Conservation (phyloP, 2,329 filamentous ascomycete genomes). For the Cladobotryum protrusum region DNA sequence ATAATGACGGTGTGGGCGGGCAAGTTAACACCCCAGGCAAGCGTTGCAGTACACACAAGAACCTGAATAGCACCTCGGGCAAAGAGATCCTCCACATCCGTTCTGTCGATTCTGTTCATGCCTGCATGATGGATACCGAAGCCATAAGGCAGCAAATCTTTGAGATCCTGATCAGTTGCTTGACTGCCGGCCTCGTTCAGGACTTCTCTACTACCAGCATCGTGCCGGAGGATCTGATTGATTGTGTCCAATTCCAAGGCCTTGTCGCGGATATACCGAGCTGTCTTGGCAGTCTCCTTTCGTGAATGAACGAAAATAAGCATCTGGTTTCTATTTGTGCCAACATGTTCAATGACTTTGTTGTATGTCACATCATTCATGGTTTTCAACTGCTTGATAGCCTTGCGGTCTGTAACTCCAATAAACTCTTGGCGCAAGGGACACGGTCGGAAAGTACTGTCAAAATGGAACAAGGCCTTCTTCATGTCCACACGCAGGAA, state of each 20-base stretch:
- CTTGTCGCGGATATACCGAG: slow-evolving; percentile 92
- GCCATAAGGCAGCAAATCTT: slow-evolving; percentile 90
- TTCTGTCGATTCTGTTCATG: slow-evolving; percentile 92
- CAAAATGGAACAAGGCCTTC: slow-evolving; percentile 92
- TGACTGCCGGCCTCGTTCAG: slow-evolving; percentile 76
- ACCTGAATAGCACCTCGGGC: slow-evolving; percentile 88
- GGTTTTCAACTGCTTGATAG: slow-evolving; percentile 96
- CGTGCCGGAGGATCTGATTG: slow-evolving; percentile 86
- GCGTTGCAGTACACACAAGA: slow-evolving; percentile 92
- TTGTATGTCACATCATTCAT: slow-evolving; percentile 99
- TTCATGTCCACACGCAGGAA: slow-evolving; percentile 84
- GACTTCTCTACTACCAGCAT: slow-evolving; percentile 86
- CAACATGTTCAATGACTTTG: slow-evolving; percentile 94
- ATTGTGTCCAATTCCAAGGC: slow-evolving; percentile 96
- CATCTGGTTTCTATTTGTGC: slow-evolving; percentile 92
- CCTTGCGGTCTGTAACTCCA: slow-evolving; percentile 93
- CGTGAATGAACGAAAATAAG: slow-evolving; percentile 97
- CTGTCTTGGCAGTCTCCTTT: slow-evolving; percentile 97
- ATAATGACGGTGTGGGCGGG: slow-evolving; percentile 98
- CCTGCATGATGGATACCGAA: slow-evolving; percentile 98
- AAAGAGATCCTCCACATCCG: slow-evolving; percentile 91
- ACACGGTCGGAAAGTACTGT: slow-evolving; percentile 88
- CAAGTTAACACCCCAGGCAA: slow-evolving; percentile 98
- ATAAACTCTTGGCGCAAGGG: slow-evolving; percentile 96
- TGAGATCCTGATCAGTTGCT: slow-evolving; percentile 79